phyloP scores from a whole-genome alignment of 2,329 filamentous ascomycete genomes.

The Alternaria incomplexa region DNA sequence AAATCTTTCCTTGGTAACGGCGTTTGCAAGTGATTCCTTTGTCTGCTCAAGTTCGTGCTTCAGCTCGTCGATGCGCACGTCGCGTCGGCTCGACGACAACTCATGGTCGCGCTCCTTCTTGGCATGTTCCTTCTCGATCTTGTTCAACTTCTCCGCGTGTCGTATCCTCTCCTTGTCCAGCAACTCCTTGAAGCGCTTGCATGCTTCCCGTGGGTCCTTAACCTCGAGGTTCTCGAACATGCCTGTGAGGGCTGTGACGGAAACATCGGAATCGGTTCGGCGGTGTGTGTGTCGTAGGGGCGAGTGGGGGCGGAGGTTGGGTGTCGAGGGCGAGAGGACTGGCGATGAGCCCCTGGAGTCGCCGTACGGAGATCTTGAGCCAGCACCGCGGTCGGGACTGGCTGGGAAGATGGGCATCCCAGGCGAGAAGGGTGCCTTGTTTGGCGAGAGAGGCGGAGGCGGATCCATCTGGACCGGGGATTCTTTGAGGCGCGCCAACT shows the following conservation, averaged over 20 bases:
- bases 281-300: constrained; percentile 22
- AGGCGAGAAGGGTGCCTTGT: constrained; percentile 62
- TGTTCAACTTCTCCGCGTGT: constrained; percentile 42
- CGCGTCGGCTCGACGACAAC: constrained; percentile 18
- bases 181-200: constrained; percentile 52
- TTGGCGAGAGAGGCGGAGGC: constrained; percentile 45
- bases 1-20: constrained; percentile 34
- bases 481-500: constrained; percentile 48
- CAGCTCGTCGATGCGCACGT: constrained; percentile 30
- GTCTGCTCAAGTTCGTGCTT: constrained; percentile 30
- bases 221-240: constrained; percentile 74
- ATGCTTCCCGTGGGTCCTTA: constrained; percentile 55
- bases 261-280: constrained; percentile 47
- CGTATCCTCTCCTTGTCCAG: constrained; percentile 52
- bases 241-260: constrained; percentile 61
- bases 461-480: constrained; percentile 44
- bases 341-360: constrained; percentile 19
- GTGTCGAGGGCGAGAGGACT: constrained; percentile 35
- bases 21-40: constrained; percentile 28
- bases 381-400: constrained; percentile 69
- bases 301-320: constrained; percentile 50
- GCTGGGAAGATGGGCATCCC: constrained; percentile 65
- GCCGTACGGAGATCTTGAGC: constrained; percentile 43
- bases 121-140: constrained; percentile 69
- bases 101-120: constrained; percentile 52